Conservation (phyloP, 345 rosid species). For the Psidium guajava region DNA sequence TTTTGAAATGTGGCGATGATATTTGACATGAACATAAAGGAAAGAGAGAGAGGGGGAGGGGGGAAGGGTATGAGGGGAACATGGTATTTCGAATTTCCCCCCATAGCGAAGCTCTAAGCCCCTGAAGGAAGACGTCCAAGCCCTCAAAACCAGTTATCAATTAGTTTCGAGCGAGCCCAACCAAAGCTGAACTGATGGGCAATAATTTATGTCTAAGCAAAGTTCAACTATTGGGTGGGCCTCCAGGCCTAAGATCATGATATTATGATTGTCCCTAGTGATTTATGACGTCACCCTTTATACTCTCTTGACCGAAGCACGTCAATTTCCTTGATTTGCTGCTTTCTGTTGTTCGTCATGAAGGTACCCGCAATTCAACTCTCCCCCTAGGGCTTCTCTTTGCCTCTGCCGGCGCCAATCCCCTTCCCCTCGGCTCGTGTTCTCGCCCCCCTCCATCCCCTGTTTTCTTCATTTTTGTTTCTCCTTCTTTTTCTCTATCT, state of each 20-base stretch:
- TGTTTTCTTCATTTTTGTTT: too few species aligned
- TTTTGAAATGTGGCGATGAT: neutral
- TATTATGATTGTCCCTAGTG: neutral
- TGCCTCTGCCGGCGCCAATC: too few species aligned
- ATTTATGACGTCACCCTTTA: too few species aligned
- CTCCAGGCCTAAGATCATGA: neutral
- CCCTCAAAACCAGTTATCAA: neutral
- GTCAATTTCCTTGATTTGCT: neutral
- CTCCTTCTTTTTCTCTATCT: too few species aligned
- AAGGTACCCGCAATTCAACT: neutral
- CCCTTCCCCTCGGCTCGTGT: too few species aligned
- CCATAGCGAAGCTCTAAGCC: neutral
- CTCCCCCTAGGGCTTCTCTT: too few species aligned
- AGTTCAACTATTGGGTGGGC: neutral
- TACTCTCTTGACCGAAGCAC: too few species aligned
- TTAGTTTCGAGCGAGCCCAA: neutral
- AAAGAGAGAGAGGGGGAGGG: too few species aligned
- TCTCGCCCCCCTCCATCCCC: too few species aligned
- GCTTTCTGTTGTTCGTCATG: neutral
- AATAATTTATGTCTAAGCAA: neutral
- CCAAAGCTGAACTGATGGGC: neutral
- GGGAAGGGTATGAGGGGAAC: too few species aligned
- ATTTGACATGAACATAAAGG: neutral
- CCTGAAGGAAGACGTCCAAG: neutral
- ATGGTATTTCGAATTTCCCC: neutral